Evolutionary conservation across 805 yeast species (phyloP).

Genomic region (Saturnispora dispora): DNA sequence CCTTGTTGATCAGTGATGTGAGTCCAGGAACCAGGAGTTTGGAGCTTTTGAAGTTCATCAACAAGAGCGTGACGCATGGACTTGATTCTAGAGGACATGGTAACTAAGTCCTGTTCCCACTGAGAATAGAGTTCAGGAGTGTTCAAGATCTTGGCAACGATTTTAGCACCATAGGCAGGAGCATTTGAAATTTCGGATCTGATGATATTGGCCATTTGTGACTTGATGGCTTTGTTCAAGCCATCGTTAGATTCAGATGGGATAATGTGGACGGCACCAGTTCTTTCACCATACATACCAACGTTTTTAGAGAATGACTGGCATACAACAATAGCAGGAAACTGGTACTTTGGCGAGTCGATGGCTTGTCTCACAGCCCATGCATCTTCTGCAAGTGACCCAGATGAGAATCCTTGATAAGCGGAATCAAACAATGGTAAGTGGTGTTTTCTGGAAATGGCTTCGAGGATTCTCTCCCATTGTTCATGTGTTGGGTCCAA

Average conservation of each 20-base stretch:
- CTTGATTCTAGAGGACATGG: slow-evolving; percentile 80
- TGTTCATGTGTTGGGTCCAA: slow-evolving; percentile 80
- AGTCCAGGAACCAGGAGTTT: slow-evolving; percentile 88
- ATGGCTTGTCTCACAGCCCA: slow-evolving; percentile 69
- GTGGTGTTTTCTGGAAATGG: slow-evolving; percentile 52
- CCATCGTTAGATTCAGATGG: slow-evolving; percentile 35
- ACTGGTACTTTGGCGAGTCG: slow-evolving; percentile 32
- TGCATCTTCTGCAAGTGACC: slow-evolving; percentile 75
- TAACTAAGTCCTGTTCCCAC: slow-evolving; percentile 77
- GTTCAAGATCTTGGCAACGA: slow-evolving; percentile 67
- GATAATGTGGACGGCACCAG: slow-evolving; percentile 82
- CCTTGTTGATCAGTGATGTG: slow-evolving; percentile 89
- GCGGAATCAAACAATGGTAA: slow-evolving; percentile 88
- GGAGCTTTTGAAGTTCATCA: slow-evolving; percentile 46
- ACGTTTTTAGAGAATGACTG: slow-evolving; percentile 96
- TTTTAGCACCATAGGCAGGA: slow-evolving; percentile 91
- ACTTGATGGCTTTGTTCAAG: slow-evolving; percentile 48
- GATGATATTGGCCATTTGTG: slow-evolving; percentile 68
- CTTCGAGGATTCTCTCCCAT: slow-evolving; percentile 66
- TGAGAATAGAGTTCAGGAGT: slow-evolving; percentile 58
- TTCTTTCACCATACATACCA: slow-evolving; percentile 97
- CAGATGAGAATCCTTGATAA: slow-evolving; percentile 95
- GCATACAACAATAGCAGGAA: slow-evolving; percentile 61
- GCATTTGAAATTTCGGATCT: slow-evolving; percentile 89
- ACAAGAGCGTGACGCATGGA: slow-evolving; percentile 68